These are phyloP conservation scores for Pestalotiopsis sp. DNA, from an alignment of 2,329 filamentous ascomycete species.

Conservation along the genomic window DNA sequence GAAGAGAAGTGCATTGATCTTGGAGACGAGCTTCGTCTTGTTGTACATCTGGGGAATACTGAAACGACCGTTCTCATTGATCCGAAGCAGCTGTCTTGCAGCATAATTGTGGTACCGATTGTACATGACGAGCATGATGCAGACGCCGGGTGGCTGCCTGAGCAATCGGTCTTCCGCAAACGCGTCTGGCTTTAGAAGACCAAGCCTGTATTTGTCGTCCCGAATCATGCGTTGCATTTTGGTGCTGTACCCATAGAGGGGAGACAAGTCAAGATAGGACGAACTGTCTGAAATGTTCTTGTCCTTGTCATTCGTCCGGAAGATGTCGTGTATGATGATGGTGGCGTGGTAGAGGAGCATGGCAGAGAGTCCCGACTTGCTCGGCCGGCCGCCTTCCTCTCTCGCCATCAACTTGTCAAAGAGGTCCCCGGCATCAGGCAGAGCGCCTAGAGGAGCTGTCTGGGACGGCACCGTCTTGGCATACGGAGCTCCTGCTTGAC, in stretches of 20 bases:
- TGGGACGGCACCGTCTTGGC: conserved; percentile 65
- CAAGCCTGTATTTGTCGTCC: conserved; percentile 56
- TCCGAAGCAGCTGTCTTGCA: conserved; percentile 61
- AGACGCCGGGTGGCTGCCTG: conserved; percentile 70
- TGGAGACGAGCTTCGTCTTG: conserved; percentile 11
- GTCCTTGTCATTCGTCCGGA: conserved; percentile 66
- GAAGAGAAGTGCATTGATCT: not conserved
- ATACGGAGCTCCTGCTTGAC: conserved; percentile 66
- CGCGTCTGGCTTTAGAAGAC: conserved; percentile 72
- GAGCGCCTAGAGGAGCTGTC: conserved; percentile 58
- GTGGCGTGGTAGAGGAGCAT: conserved; percentile 76
- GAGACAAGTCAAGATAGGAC: conserved; percentile 74
- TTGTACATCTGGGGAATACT: conserved; percentile 37
- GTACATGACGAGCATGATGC: conserved; percentile 69
- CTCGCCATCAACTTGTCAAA: conserved; percentile 68
- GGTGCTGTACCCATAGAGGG: conserved; percentile 70
- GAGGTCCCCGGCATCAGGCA: conserved; percentile 66
- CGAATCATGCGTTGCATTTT: conserved; percentile 65
- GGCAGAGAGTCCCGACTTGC: conserved; percentile 73
- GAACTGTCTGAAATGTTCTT: conserved; percentile 68
- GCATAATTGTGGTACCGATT: conserved; percentile 72
- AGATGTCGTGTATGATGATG: conserved; percentile 65
- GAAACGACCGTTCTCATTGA: conserved; percentile 70
- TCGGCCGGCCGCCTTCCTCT: conserved; percentile 57
- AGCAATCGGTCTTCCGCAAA: conserved; percentile 68